phyloP scores from a whole-genome alignment of 306 rosid genomes.

The Neltuma alba region DNA sequence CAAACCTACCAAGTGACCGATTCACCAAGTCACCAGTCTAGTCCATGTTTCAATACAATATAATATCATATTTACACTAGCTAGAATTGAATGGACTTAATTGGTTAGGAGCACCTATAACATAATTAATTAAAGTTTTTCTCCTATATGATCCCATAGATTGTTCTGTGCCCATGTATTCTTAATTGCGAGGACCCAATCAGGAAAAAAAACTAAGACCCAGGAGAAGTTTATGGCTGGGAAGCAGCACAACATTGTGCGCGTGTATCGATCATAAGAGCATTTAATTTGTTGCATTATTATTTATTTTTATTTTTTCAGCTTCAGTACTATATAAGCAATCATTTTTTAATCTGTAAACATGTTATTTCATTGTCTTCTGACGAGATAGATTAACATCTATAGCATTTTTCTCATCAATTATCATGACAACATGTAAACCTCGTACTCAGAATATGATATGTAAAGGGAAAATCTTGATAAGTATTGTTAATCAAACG shows the following conservation, averaged over 20 bases:
- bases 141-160: too few species aligned
- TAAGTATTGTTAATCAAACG: conserved; percentile 6
- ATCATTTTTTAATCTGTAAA: background rate
- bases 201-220: too few species aligned
- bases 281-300: background rate
- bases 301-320: background rate
- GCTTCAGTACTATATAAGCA: background rate
- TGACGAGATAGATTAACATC: background rate
- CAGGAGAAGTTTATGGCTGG: too few species aligned
- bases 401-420: background rate
- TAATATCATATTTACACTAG: too few species aligned
- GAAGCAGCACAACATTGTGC: too few species aligned
- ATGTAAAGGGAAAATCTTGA: background rate
- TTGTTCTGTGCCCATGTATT: too few species aligned
- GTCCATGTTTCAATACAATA: too few species aligned
- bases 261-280: background rate
- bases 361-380: background rate
- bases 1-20: too few species aligned
- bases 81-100: background rate
- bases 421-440: background rate
- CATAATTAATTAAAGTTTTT: background rate
- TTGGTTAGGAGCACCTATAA: background rate
- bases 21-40: too few species aligned
- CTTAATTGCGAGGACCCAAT: too few species aligned
- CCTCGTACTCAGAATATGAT: background rate